phyloP scores from a whole-genome alignment of 805 yeast species.

The Metschnikowia arizonensis region DNA sequence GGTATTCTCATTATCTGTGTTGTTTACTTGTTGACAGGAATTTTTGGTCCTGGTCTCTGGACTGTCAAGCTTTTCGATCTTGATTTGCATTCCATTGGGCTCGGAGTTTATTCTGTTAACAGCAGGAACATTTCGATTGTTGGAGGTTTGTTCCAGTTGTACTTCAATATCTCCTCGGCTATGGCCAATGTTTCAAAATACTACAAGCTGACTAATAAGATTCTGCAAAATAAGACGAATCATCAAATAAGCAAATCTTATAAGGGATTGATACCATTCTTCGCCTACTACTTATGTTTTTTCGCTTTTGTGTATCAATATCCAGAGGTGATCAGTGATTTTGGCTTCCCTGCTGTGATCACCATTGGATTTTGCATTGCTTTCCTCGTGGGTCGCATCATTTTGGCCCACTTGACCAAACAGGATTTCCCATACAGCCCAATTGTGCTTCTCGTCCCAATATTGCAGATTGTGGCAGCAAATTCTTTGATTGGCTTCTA shows the following conservation, averaged over 20 bases:
- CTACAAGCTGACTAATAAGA: conserved; percentile 31
- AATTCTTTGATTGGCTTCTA: conserved; percentile 33
- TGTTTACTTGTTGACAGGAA: conserved; percentile 59
- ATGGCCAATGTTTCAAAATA: conserved; percentile 53
- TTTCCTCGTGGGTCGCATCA: conserved; percentile 85
- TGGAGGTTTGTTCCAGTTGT: conserved; percentile 51
- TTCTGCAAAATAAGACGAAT: conserved; percentile 19
- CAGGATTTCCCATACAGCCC: conserved; percentile 74
- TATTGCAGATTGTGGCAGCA: conserved; percentile 41
- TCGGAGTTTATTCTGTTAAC: conserved; percentile 30
- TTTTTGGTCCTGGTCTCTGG: conserved; percentile 71
- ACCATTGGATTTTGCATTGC: conserved; percentile 77
- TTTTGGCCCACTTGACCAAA: conserved; percentile 77
- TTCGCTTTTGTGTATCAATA: conserved; percentile 45
- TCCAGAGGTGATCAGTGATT: conserved; percentile 46
- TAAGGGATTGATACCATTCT: conserved; percentile 65
- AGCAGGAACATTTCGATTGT: conserved; percentile 43
- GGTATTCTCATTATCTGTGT: conserved; percentile 67
- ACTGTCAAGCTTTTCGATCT: conserved; percentile 38
- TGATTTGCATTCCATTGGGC: conserved; percentile 34
- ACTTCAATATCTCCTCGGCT: conserved; percentile 66
- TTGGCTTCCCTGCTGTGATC: conserved; percentile 54
- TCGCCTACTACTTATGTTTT: conserved; percentile 48
- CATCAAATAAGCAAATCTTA: conserved; percentile 41
- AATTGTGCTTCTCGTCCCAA: conserved; percentile 66